phyloP scores from a whole-genome alignment of 1,284 basidiomycete species.

The Ustilago shanxiensis region DNA sequence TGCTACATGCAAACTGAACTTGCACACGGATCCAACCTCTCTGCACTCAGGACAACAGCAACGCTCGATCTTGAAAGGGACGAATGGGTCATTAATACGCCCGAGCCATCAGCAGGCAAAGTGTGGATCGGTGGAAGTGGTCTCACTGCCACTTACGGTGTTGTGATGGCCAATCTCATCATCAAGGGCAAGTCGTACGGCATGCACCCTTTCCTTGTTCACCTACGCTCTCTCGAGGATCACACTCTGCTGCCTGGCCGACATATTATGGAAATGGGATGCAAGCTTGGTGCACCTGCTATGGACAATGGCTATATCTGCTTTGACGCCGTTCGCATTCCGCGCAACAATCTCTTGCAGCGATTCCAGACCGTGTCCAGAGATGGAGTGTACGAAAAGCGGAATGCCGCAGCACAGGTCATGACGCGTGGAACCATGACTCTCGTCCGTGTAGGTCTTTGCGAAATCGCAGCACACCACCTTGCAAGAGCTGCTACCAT shows the following conservation, averaged over 20 bases:
- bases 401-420: constrained; percentile 52
- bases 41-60: constrained; percentile 56
- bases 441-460: constrained; percentile 55
- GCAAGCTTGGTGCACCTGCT: constrained; percentile 55
- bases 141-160: constrained; percentile 56
- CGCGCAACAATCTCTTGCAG: constrained; percentile 44
- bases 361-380: constrained; percentile 55
- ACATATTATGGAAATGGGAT: constrained; percentile 56
- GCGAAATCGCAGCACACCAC: constrained; percentile 61
- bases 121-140: constrained; percentile 60
- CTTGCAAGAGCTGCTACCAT: constrained; percentile 53
- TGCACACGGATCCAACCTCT: constrained; percentile 59
- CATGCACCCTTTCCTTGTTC: constrained; percentile 64
- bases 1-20: constrained; percentile 64
- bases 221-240: constrained; percentile 50
- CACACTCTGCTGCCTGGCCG: constrained; percentile 53
- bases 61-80: constrained; percentile 43
- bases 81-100: constrained; percentile 56
- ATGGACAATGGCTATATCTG: constrained; percentile 61
- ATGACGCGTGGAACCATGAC: constrained; percentile 62
- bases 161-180: constrained; percentile 59
- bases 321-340: constrained; percentile 53
- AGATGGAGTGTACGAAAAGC: constrained; percentile 50
- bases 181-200: constrained; percentile 52
- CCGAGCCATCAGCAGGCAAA: constrained; percentile 54